Percentiles rank a stretch among this genome's conserved stretches.
Evolutionary conservation across 1,284 basidiomycete species (phyloP).

Genomic region (Sporisorium scitamineum): DNA sequence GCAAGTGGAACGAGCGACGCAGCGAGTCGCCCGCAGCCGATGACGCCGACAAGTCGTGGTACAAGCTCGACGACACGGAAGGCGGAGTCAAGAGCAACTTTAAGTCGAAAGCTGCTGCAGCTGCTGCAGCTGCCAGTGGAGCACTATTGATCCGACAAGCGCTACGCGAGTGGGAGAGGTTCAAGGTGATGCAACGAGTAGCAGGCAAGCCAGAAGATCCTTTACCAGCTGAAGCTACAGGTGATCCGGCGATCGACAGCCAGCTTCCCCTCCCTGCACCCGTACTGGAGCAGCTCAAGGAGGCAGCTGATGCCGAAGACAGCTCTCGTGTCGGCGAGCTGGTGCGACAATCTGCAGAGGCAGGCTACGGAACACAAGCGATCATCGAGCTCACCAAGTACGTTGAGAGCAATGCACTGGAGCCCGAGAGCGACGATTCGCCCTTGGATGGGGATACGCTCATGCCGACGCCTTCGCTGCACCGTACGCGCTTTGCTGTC

Average conservation of each 20-base stretch:
- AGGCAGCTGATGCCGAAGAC: slow-evolving; percentile 49
- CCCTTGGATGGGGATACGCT: slow-evolving; percentile 29
- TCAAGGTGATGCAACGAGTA: slow-evolving; percentile 52
- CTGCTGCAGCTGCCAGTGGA: slow-evolving; percentile 40
- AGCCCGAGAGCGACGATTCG: slow-evolving; percentile 9
- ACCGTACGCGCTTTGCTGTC: slow-evolving; percentile 31
- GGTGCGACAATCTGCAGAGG: slow-evolving; percentile 42
- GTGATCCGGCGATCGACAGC: slow-evolving; percentile 31
- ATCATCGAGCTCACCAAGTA: slow-evolving; percentile 46
- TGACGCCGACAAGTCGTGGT: slow-evolving; percentile 25
- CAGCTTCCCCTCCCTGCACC: slow-evolving; percentile 25
- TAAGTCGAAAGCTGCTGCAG: slow-evolving; percentile 29
- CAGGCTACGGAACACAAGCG: slow-evolving; percentile 52
- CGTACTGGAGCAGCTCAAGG: slow-evolving; percentile 28
- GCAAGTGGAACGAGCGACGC: slow-evolving; percentile 37
- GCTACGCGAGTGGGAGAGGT: slow-evolving; percentile 53
- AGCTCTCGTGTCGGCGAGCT: slow-evolving; percentile 28
- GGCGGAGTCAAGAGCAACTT: slow-evolving; percentile 12
- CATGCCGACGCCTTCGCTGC: slow-evolving; percentile 37
- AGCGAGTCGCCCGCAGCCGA: slow-evolving; percentile 24
- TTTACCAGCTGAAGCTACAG: slow-evolving; percentile 40
- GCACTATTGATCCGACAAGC: slow-evolving; percentile 48
- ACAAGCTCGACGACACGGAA: slow-evolving; percentile 36
- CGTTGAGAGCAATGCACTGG: slow-evolving; percentile 40
- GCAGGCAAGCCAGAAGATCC: slow-evolving; percentile 53